Conservation (phyloP, 2,329 filamentous ascomycete genomes). For the Botryotinia narcissicola region DNA sequence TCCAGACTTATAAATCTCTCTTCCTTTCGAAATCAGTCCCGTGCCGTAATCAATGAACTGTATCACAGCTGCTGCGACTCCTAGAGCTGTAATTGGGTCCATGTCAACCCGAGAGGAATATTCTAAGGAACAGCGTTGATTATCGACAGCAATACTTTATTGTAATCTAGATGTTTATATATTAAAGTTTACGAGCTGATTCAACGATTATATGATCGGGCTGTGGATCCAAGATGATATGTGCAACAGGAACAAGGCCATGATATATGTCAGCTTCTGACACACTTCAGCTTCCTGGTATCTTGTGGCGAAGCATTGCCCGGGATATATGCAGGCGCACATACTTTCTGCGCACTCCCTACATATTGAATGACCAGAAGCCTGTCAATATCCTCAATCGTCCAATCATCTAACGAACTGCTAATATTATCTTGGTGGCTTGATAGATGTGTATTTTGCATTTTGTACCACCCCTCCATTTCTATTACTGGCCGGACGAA, state of each 20-base stretch:
- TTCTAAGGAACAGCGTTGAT: neutral
- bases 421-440: neutral
- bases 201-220: rapidly evolving
- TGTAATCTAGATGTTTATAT: neutral
- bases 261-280: neutral
- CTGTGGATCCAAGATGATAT: neutral
- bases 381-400: neutral
- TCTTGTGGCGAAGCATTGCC: neutral
- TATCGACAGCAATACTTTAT: neutral
- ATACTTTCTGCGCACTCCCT: neutral
- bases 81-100: neutral
- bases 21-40: neutral
- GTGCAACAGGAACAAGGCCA: neutral
- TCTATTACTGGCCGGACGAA: too few species aligned
- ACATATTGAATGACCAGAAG: neutral
- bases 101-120: neutral
- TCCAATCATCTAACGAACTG: neutral
- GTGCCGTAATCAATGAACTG: neutral
- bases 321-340: neutral
- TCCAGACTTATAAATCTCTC: neutral
- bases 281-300: neutral
- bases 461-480: neutral
- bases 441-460: neutral
- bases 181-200: neutral
- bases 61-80: neutral